A percentile compares a stretch with the other conserved stretches of the same genome.
phyloP scores from a whole-genome alignment of 495 filamentous ascomycete species.

The Penicillium egyptiacum region DNA sequence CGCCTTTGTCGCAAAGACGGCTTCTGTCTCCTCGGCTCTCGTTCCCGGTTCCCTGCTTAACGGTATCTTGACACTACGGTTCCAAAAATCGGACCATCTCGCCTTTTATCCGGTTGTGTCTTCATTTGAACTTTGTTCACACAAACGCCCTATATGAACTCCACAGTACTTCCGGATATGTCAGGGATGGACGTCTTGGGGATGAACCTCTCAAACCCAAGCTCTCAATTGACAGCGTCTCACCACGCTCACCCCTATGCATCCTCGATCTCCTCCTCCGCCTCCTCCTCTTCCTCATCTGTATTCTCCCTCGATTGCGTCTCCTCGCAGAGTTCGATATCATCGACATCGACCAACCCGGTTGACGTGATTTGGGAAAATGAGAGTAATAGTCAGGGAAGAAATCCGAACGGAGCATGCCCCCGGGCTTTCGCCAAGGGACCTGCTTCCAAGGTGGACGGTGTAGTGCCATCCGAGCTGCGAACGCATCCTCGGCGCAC shows the following conservation, averaged over 20 bases:
- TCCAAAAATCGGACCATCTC: conserved; percentile 35
- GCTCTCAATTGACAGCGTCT: conserved; percentile 38
- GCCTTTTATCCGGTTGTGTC: conserved; percentile 15
- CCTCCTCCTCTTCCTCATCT: conserved; percentile 74
- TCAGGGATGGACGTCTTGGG: conserved; percentile 52
- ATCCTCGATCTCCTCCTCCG: conserved; percentile 67
- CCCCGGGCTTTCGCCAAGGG: conserved; percentile 35
- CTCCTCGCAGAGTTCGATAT: conserved; percentile 53
- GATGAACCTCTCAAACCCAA: conserved; percentile 46
- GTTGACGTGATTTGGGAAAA: conserved; percentile 53
- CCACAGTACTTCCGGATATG: conserved; percentile 40
- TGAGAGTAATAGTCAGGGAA: conserved; percentile 38
- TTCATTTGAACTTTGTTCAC: conserved; percentile 7
- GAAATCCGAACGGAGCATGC: conserved; percentile 22
- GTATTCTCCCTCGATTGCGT: conserved; percentile 74
- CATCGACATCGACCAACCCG: conserved; percentile 46
- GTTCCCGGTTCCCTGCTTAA: conserved; percentile 49
- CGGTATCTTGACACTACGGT: conserved; percentile 47
- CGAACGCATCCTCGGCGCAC: conserved; percentile 84
- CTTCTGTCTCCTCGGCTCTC: conserved; percentile 47
- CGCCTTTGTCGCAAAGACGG: conserved; percentile 48
- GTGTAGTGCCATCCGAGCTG: conserved; percentile 61
- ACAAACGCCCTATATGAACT: conserved; percentile 25
- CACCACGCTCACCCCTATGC: conserved; percentile 59
- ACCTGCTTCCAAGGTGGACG: conserved; percentile 35